Percentiles rank a stretch among this genome's conserved stretches.
Evolutionary conservation across 169 alveolate species (phyloP).

Genomic region (Plasmodium adleri): DNA sequence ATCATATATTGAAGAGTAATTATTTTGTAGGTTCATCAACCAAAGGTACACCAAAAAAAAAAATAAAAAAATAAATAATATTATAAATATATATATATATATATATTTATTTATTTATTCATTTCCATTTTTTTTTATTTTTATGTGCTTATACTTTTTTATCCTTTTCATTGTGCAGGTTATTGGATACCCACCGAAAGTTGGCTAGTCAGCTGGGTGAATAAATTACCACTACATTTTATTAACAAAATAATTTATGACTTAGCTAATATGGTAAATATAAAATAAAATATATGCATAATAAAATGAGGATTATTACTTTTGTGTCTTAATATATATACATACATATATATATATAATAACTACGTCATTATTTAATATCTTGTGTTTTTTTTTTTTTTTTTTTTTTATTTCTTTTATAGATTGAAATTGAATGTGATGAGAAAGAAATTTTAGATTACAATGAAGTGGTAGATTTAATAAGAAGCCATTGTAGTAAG

Average conservation of each 20-base stretch:
- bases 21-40: constrained; percentile 20
- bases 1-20: constrained; percentile 23
- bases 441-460: constrained; percentile 54
- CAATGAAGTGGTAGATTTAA: constrained; percentile 56
- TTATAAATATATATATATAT: neutral
- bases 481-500: constrained; percentile 35
- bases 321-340: neutral
- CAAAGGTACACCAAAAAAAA: neutral
- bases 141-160: constrained; percentile 1
- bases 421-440: constrained; percentile 72
- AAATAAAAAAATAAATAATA: too few relatives aligned
- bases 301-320: neutral
- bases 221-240: constrained; percentile 63
- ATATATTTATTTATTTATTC: neutral
- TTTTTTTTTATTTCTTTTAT: constrained; percentile 1
- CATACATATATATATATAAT: neutral
- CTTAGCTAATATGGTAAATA: constrained; percentile 62
- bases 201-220: constrained; percentile 64
- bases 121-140: constrained; percentile 1
- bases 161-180: constrained; percentile 23
- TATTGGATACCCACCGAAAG: constrained; percentile 74
- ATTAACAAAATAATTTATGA: constrained; percentile 63
- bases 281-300: neutral
- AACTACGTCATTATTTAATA: neutral
- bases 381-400: constrained; percentile 1